Evolutionary conservation across 768 basidiomycete genomes (phyloP).

Genomic region (Auriculariales sp.): DNA sequence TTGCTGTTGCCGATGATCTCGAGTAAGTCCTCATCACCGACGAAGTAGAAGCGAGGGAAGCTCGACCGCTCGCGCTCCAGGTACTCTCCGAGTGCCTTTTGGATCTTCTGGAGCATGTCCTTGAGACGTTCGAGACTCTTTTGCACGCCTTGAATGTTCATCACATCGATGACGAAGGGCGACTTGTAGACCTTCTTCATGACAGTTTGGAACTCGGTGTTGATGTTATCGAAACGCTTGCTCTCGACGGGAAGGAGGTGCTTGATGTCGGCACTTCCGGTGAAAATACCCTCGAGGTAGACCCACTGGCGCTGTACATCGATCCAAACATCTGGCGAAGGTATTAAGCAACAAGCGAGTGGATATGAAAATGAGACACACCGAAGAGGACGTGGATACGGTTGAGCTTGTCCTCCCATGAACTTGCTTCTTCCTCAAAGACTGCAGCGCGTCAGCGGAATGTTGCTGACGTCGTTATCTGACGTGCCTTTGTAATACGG

Average conservation of each 20-base stretch:
- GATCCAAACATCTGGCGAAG: constrained; percentile 79
- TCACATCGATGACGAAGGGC: constrained; percentile 89
- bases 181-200: constrained; percentile 99
- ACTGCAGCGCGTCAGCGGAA: constrained; percentile 28
- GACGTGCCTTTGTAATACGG: constrained; percentile 88
- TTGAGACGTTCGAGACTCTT: constrained; percentile 95
- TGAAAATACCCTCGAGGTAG: constrained; percentile 97
- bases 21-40: constrained; percentile 94
- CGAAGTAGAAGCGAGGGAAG: constrained; percentile 99
- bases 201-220: constrained; percentile 90
- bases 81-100: constrained; percentile 98
- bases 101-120: constrained; percentile 93
- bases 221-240: constrained; percentile 97
- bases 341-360: constrained; percentile 6
- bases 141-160: constrained; percentile 92
- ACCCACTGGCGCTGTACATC: constrained; percentile 99
- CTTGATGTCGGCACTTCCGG: constrained; percentile 99
- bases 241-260: constrained; percentile 95
- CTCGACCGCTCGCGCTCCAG: constrained; percentile 93
- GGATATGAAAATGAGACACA: constrained; percentile 18
- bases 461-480: not conserved
- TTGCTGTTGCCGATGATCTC: constrained; percentile 99
- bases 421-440: constrained; percentile 81
- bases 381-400: constrained; percentile 93
- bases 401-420: constrained; percentile 96